Evolutionary conservation across 225 moss, liverwort and hornwort species (phyloP).

Genomic region (Bryoerythrophyllum caledonicum): DNA sequence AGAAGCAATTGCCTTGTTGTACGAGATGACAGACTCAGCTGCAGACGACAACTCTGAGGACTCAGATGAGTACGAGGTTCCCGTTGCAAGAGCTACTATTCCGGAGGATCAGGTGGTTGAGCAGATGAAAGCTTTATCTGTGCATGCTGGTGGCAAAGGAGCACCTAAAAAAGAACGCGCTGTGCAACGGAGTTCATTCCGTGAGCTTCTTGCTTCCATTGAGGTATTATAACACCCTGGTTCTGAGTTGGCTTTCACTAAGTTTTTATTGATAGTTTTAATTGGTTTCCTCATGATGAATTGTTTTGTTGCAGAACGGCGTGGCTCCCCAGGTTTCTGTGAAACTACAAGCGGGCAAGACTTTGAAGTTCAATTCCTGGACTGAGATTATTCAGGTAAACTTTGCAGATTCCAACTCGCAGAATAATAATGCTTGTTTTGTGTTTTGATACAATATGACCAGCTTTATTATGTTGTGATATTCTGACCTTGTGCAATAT

Average conservation of each 20-base stretch:
- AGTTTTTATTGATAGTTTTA: background rate
- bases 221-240: slow-evolving; percentile 45
- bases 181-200: slow-evolving; percentile 70
- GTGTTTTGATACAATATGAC: background rate
- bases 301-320: slow-evolving; percentile 58
- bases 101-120: slow-evolving; percentile 72
- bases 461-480: background rate
- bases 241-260: background rate
- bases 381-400: slow-evolving; percentile 72
- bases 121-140: slow-evolving; percentile 87
- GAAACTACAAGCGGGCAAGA: slow-evolving; percentile 72
- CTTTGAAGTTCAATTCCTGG: slow-evolving; percentile 72
- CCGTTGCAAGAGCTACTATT: slow-evolving; percentile 50
- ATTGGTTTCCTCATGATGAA: background rate
- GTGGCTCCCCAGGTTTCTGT: slow-evolving; percentile 68
- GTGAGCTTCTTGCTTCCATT: slow-evolving; percentile 64
- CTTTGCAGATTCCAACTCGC: background rate
- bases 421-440: background rate
- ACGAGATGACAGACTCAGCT: slow-evolving; percentile 57
- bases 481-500: background rate
- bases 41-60: slow-evolving; percentile 34
- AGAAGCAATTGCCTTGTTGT: slow-evolving; percentile 80
- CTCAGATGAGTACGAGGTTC: slow-evolving; percentile 22
- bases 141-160: slow-evolving; percentile 77
- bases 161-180: slow-evolving; percentile 75